Evolutionary conservation across 176 grass and related monocot genomes (phyloP).

Genomic region (Elaeis guineensis): DNA sequence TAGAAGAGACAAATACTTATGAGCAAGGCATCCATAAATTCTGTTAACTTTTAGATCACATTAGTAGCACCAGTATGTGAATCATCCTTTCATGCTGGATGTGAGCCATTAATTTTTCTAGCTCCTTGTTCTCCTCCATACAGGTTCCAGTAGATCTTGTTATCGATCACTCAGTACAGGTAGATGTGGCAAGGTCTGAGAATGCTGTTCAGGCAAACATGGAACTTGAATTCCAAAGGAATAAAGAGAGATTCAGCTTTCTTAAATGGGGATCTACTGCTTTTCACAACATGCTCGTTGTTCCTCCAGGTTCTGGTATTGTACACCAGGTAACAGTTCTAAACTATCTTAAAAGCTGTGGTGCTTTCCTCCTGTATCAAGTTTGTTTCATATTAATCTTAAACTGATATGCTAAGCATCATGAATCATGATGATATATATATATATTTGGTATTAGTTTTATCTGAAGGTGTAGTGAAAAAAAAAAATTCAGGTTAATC

Average conservation of each 20-base stretch:
- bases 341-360: no score
- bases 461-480: no score
- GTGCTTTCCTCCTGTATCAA: no score
- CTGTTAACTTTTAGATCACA: no score
- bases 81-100: background rate
- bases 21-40: no score
- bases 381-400: no score
- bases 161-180: constrained; percentile 37
- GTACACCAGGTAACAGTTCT: constrained; percentile 29
- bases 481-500: constrained; percentile 24
- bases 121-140: background rate
- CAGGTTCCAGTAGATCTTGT: constrained; percentile 41
- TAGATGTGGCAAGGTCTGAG: constrained; percentile 26
- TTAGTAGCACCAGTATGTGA: no score
- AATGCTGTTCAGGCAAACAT: constrained; percentile 35
- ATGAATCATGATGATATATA: no score
- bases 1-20: no score
- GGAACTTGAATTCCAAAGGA: constrained; percentile 32
- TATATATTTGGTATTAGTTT: no score
- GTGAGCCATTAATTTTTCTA: background rate
- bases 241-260: constrained; percentile 32
- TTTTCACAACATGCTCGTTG: constrained; percentile 34
- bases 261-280: constrained; percentile 39
- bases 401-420: no score
- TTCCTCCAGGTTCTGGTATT: constrained; percentile 37